Base-by-base conservation (phyloP, 108 stramenopile genomes). In the Epithemia pelagica region DNA sequence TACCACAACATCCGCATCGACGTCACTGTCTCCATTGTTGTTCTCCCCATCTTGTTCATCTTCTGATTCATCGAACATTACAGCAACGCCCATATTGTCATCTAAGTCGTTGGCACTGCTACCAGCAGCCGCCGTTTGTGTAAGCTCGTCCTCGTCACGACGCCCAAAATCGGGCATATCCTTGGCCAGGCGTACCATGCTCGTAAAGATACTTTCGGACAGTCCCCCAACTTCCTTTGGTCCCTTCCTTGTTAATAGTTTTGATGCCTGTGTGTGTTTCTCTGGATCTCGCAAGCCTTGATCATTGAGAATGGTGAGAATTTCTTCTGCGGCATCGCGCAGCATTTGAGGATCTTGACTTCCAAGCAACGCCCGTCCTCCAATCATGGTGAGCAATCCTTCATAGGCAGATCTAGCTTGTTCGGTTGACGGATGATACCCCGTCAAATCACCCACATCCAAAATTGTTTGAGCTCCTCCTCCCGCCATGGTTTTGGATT, bases 1-100 rank as follows among this genome's bases (percentile, higher is more conserved):
- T 7, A 82, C 80, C 15, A 91, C 97, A 5, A 83, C 89, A 52
- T 83, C 90, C 31, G 87, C 91, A 54, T 86, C 96, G 28, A 82
- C 72, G 56, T 95, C 88, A 59, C 86, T 82, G 15, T 81, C 82
- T 30, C 77, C 88, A 61, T 79, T 78, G 5, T 75, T 87, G 56
- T 87, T 80, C 32, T 93, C 83, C 15, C 75, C 69, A 21, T 89
- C 86, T 19, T 83, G 76, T 62, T 90, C 92, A 30, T 91, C 92
- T n/a, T 90, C 93, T 52, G 95, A 95, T 25, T 87, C 89, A 64
- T 95, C 94, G 71, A 99, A 98, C 0, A 97, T 95, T 7, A 99
- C 98, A 0, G 96, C 95, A 52, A 97, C 98, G 51, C 96, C 97
- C 87, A 97, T 97, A 64, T 98, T 95, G 59, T 94, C 94, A 65